Base-by-base conservation (phyloP, 2,329 filamentous ascomycete species). In the Cercospora zeae-maydis region DNA sequence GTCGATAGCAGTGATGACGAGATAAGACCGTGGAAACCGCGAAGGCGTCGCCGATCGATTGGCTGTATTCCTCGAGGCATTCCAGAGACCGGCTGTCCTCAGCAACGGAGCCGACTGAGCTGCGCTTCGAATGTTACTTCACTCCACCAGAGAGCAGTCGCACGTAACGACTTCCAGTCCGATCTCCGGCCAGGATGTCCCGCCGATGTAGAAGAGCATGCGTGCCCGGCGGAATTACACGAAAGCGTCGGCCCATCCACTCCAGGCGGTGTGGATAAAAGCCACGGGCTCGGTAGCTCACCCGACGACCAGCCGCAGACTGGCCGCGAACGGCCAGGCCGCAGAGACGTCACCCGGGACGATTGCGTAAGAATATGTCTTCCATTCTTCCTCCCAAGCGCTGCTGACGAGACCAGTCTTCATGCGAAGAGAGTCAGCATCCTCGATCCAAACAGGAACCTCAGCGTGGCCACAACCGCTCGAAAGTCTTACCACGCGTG, bases 401-500 rank as follows among this genome's bases (percentile, higher is more conserved):
- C 49, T 52, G 24, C 49, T 52, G n/a, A 52, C 49, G 24, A 52
- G 49, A 52, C 49, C 6, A 52, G 24, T 52, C 49, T 52, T 52
- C 13, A 51, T 51, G 14, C 31, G 52, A 55, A 37, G 52, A 55
- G 31, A 55, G 31, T 21, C 8, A 37, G 30, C 52, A 55, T 33
- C 19, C 16, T 55, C 52, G 19, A 27, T 24, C 10, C 5, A 37
- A 55, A 55, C 52, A 37, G 21, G 19, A 55, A 37, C 52, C 52
- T 36, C 7, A 34, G 52, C 31, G 31, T 36, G 11, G 30, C 16
- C 7, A 55, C 16, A 13, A 36, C 30, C 16, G 31, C 52, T 55
- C 52, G 52, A 55, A 55, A 55, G 52, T 37, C 52, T 55, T 55
- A 55, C 52, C 8, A 55, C 52, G 34, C 31, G 31, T 37, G 52